These are phyloP conservation scores for Chalaropsis ovoidea DNA, from an alignment of 2,329 filamentous ascomycete genomes.

Conservation along the genomic window DNA sequence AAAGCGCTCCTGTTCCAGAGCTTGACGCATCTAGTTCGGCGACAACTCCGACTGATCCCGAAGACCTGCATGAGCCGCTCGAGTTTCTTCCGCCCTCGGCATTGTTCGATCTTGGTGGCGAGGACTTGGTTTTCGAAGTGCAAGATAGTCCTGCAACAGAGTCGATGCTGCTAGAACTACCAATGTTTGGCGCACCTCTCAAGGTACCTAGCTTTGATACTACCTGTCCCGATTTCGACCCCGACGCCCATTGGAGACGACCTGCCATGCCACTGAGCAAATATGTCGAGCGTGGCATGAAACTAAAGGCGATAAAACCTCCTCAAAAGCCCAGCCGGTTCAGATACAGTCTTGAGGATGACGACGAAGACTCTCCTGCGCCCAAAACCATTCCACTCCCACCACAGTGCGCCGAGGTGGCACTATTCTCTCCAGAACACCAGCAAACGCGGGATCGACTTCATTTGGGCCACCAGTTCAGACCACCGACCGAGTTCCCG, in stretches of 20 bases:
- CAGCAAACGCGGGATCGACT: conserved; percentile 81
- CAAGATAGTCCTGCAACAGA: conserved; percentile 65
- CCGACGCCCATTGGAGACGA: conserved; percentile 62
- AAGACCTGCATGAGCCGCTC: conserved; percentile 33
- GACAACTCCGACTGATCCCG: conserved; percentile 30
- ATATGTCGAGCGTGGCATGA: conserved; percentile 71
- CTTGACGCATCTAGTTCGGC: conserved; percentile 19
- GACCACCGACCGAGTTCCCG: conserved; percentile 78
- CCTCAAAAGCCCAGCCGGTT: conserved; percentile 73
- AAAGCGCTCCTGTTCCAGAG: conserved; percentile 34
- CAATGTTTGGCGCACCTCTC: conserved; percentile 61
- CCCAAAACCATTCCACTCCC: conserved; percentile 40
- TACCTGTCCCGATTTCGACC: conserved; percentile 48
- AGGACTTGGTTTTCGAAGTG: conserved; percentile 71
- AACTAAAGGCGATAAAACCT: conserved; percentile 54
- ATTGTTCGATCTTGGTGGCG: conserved; percentile 71
- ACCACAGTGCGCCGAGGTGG: conserved; percentile 65
- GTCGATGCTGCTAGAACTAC: conserved; percentile 67
- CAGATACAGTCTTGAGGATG: conserved; percentile 64
- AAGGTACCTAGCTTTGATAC: conserved; percentile 50
- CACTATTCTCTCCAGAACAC: conserved; percentile 81
- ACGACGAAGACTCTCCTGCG: conserved; percentile 39
- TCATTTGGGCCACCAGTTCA: conserved; percentile 83
- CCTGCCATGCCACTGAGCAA: conserved; percentile 78
- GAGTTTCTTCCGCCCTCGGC: conserved; percentile 58